phyloP scores from a whole-genome alignment of 2,329 filamentous ascomycete species.

The Cercospora janseana region DNA sequence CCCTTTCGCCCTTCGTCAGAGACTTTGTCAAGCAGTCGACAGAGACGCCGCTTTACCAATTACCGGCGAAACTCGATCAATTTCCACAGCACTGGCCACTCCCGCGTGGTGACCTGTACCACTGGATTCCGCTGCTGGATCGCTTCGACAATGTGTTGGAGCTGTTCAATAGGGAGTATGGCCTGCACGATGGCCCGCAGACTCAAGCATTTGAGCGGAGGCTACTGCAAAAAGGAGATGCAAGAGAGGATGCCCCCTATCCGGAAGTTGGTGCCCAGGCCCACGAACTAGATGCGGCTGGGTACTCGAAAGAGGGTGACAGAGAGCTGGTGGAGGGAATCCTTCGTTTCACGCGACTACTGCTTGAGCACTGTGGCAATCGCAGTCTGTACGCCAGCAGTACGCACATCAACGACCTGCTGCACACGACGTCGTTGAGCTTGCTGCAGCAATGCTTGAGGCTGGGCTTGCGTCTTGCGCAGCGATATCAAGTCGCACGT shows the following conservation, averaged over 20 bases:
- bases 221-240: constrained; percentile 61
- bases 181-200: constrained; percentile 77
- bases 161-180: constrained; percentile 75
- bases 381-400: constrained; percentile 95
- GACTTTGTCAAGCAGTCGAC: constrained; percentile 73
- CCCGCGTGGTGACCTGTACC: constrained; percentile 90
- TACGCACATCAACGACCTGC: constrained; percentile 78
- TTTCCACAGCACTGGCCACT: constrained; percentile 94
- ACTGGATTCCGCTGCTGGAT: constrained; percentile 95
- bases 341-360: constrained; percentile 78
- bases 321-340: constrained; percentile 74
- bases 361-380: constrained; percentile 94
- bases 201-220: constrained; percentile 68
- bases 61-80: constrained; percentile 71
- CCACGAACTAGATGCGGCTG: constrained; percentile 41
- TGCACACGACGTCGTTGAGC: constrained; percentile 80
- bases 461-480: constrained; percentile 80
- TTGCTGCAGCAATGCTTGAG: constrained; percentile 76
- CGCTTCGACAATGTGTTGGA: constrained; percentile 89
- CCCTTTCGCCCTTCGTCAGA: constrained; percentile 78
- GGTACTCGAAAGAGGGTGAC: constrained; percentile 74
- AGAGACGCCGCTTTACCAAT: constrained; percentile 67
- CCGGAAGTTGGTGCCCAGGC: constrained; percentile 31
- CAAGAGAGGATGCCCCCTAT: constrained; percentile 44
- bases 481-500: constrained; percentile 87